Evolutionary conservation across 805 yeast genomes (phyloP).

Genomic region (Sugiyamaella qingdaonensis): DNA sequence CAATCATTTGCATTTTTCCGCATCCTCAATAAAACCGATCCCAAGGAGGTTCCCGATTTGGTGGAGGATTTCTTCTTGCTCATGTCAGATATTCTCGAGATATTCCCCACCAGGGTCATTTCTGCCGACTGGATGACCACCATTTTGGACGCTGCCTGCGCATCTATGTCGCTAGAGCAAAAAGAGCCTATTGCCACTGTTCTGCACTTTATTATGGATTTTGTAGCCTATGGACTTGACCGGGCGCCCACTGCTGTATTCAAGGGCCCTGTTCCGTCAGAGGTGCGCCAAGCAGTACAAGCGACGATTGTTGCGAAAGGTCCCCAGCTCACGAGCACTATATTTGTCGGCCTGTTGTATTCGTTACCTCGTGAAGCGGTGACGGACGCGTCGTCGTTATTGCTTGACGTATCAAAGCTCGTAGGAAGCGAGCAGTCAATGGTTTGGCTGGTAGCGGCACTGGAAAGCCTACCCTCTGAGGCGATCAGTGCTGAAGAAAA

Average conservation of each 20-base stretch:
- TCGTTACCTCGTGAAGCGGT: constrained; percentile 66
- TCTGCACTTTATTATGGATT: constrained; percentile 74
- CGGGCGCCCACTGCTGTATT: constrained; percentile 69
- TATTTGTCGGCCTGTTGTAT: constrained; percentile 65
- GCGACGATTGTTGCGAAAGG: constrained; percentile 50
- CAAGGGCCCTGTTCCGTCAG: constrained; percentile 49
- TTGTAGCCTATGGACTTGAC: constrained; percentile 78
- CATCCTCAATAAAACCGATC: constrained; percentile 43
- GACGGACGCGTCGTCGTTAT: constrained; percentile 69
- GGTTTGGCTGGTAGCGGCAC: constrained; percentile 59
- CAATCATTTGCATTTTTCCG: constrained; percentile 58
- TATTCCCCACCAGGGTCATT: constrained; percentile 55
- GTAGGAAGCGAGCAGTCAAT: constrained; percentile 39
- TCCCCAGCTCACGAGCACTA: constrained; percentile 46
- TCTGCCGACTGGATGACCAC: constrained; percentile 38
- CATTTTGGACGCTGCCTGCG: constrained; percentile 55
- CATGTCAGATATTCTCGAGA: constrained; percentile 73
- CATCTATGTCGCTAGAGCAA: constrained; percentile 55
- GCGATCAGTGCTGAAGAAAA: constrained; percentile 65
- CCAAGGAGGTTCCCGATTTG: constrained; percentile 53
- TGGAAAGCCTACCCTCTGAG: constrained; percentile 56
- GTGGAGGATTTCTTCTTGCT: constrained; percentile 84
- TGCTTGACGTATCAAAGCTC: constrained; percentile 57
- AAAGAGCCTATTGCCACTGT: constrained; percentile 66
- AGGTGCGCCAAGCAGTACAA: constrained; percentile 47